Percentiles rank a stretch among this genome's conserved stretches.
phyloP scores from a whole-genome alignment of 176 grass and related monocot species.

The Hyparrhenia diplandra region DNA sequence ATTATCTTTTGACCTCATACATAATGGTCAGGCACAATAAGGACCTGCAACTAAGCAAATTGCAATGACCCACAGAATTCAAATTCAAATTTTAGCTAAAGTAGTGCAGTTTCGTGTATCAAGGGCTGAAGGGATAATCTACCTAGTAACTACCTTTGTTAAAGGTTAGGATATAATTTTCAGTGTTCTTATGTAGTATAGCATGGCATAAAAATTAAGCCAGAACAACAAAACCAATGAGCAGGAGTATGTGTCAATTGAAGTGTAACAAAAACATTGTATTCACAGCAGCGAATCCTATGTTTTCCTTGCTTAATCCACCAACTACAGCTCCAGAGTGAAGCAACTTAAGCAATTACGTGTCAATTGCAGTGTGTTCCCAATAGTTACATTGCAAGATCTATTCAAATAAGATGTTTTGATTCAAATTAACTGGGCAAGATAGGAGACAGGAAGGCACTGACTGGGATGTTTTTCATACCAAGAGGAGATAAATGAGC shows the following conservation, averaged over 20 bases:
- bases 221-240: background rate
- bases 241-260: background rate
- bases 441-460: background rate
- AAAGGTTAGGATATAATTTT: background rate
- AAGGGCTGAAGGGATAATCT: background rate
- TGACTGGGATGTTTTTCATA: conserved; percentile 23
- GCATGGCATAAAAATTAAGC: background rate
- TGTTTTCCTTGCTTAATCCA: conserved; percentile 16
- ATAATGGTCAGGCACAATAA: background rate
- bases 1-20: background rate
- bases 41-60: background rate
- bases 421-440: background rate
- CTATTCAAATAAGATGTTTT: background rate
- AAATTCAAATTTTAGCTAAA: background rate
- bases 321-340: background rate
- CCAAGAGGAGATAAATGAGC: conserved; percentile 91
- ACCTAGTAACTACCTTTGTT: background rate
- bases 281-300: background rate
- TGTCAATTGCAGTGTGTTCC: conserved; percentile 17
- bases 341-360: background rate
- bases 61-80: background rate
- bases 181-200: background rate
- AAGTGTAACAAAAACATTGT: background rate
- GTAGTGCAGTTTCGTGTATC: conserved; percentile 1
- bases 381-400: background rate